Base-by-base conservation (phyloP, 2,329 filamentous ascomycete genomes). In the Trichoderma lentiforme region DNA sequence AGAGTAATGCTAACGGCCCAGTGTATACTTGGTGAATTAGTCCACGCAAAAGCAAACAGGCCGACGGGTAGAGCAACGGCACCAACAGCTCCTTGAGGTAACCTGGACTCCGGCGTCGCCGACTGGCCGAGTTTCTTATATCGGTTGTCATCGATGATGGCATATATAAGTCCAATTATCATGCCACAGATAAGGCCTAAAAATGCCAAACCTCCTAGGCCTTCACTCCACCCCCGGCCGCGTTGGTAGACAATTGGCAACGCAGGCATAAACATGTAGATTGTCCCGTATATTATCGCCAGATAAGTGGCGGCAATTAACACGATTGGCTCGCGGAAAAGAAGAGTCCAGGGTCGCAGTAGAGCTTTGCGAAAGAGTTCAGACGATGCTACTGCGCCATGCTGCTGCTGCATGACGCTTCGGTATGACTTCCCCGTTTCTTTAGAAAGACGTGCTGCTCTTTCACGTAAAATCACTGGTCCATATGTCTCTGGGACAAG, bases 311-410 rank as follows among this genome's bases (percentile, higher is more conserved):
- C 86, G 8, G 88, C 80, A 3, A 91, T 80, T 18, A 90, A 77
- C 5, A 91, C 87, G 73, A 91, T 91, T 1, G 89, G 89, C 74
- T 91, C 89, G 30, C 79, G 77, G 81, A 91, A 88, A 2, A 91
- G 82, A 15, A 92, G 81, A 56, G 88, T 80, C 87, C 87, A 90
- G 1, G 89, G 89, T 3, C 89, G 84, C 39, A 83, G 14, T 6
- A 66, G 30, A 24, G 64, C 64, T 28, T 57, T 66, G 21, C 64
- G 47, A 21, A 66, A 66, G 14, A 39, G 15, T 56, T 39, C 47
- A 36, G 47, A n/a, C 6, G 64, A 53, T 9, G 47, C n/a, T 3
- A 24, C n/a, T 18, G 64, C n/a, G 8, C 30, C 18, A 57, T 66
- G 5, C 6, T 36, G n/a, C n/a, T 57, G 47, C 15, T 66, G 47